Percentiles rank a stretch among this genome's conserved stretches.
Evolutionary conservation across 768 basidiomycete genomes (phyloP).

Genomic region (Psilocybe cubensis): DNA sequence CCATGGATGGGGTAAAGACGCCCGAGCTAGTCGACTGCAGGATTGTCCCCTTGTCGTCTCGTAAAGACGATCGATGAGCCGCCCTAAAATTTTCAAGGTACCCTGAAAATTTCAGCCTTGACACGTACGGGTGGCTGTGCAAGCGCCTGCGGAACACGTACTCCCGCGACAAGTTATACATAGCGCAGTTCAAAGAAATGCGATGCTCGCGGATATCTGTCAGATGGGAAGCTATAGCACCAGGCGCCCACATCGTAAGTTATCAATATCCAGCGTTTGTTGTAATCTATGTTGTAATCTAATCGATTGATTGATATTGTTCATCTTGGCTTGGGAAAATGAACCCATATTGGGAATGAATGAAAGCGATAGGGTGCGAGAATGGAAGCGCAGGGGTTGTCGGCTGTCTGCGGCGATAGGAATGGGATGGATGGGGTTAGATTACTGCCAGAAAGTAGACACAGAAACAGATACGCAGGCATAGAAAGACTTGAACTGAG

Average conservation of each 20-base stretch:
- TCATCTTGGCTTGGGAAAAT: conserved; percentile 15
- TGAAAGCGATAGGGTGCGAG: conserved; percentile 9
- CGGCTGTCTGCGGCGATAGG: conserved; percentile 14
- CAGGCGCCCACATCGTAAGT: conserved; percentile 12
- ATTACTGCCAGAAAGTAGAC: not conserved
- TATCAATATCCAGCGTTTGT: not conserved
- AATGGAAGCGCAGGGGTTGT: conserved; percentile 15
- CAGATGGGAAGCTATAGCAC: conserved; percentile 7
- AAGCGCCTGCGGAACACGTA: not conserved
- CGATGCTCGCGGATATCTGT: conserved; percentile 9
- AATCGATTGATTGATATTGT: conserved; percentile 18
- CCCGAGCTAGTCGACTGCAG: no score
- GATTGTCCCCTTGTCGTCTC: no score
- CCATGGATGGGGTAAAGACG: not conserved
- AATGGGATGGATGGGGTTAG: not conserved
- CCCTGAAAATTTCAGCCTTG: no score
- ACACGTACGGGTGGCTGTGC: not conserved
- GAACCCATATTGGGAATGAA: conserved; percentile 11
- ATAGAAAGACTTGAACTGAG: not conserved
- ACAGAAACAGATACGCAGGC: not conserved
- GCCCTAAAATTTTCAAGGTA: no score
- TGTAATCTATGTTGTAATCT: no score
- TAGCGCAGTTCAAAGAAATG: not conserved
- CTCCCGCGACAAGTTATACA: not conserved
- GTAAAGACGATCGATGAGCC: no score